Base-by-base conservation (phyloP, 2,329 filamentous ascomycete genomes). In the Diaporthe citriasiana region DNA sequence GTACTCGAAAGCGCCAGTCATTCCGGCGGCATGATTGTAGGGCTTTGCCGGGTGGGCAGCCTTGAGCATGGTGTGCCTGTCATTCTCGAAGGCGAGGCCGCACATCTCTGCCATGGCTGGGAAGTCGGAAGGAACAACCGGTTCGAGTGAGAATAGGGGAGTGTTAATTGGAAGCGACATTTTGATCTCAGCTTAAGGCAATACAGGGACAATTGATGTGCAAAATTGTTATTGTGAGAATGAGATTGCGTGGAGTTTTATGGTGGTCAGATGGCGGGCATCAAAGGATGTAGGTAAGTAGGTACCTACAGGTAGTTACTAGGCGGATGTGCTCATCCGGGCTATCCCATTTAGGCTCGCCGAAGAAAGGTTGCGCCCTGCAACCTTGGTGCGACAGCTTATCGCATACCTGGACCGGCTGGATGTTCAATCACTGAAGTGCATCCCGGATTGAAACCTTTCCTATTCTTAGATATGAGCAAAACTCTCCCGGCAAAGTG, bases 1-100 rank as follows among this genome's bases (percentile, higher is more conserved):
- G 30, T 73, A 65, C 19, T 59, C 55, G 55, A 80, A 73, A 22
- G 73, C 77, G n/a, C 73, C 65, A 22, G 70, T 70, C 51, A 77
- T 78, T 22, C 76, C 79, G 1, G 78, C 78, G 1, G 78, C 76
- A 19, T 82, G 81, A 15, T 78, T 76, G 60, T 78, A 79, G 4
- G 79, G 74, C 77, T 71, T 81, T 79, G 78, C 80, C 79, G 71
- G 77, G 77, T 76, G 70, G 30, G 74, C 73, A n/a, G 76, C 70
- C 72, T 82, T 83, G 75, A 84, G 78, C 76, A 82, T 77, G 2
- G 82, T 83, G 56, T 84, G 81, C 25, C 75, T 72, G 65, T 78
- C 79, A 72, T 70, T 75, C 57, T 76, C 74, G 63, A 84, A 85
- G 57, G 82, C 80, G 35, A 79, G 77, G 66, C 79, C 76, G 69